Percentiles rank a stretch among this genome's conserved stretches.
Evolutionary conservation across 352 stramenopile genomes (phyloP).

Genomic region (Phytopythium cucurbitacearum): DNA sequence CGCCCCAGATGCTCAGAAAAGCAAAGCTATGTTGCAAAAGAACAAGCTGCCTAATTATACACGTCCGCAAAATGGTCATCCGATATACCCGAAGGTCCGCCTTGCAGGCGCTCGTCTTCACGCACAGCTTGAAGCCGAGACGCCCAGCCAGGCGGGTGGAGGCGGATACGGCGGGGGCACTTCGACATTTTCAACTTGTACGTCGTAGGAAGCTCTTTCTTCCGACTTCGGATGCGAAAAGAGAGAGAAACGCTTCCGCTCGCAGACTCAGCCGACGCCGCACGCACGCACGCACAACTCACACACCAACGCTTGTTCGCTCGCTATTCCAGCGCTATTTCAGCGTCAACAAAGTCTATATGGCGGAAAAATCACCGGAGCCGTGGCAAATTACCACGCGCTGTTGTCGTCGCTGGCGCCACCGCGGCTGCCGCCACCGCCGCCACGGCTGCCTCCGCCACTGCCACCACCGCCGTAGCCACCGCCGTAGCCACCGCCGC

Average conservation of each 20-base stretch:
- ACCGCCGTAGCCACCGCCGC: constrained; percentile 16
- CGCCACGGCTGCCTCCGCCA: constrained; percentile 24
- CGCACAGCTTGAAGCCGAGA: constrained; percentile 7
- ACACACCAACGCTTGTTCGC: constrained; percentile 9
- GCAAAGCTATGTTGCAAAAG: constrained; percentile 65
- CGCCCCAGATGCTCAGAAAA: constrained; percentile 7
- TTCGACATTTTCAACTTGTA: constrained; percentile 57
- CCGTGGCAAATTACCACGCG: constrained; percentile 65
- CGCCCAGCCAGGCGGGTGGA: constrained; percentile 19
- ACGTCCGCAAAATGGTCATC: constrained; percentile 68
- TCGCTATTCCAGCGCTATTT: constrained; percentile 10
- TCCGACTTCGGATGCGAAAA: constrained; percentile 52
- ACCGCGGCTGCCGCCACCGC: constrained; percentile 31
- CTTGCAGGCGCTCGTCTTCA: neutral
- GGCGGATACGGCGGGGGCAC: constrained; percentile 38
- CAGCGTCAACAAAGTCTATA: constrained; percentile 25
- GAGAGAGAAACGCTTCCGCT: constrained; percentile 27
- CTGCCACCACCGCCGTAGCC: constrained; percentile 21
- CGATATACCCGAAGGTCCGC: constrained; percentile 34
- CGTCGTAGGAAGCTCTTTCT: constrained; percentile 76
- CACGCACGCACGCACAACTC: constrained; percentile 30
- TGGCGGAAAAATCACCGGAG: constrained; percentile 10
- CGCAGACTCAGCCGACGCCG: constrained; percentile 21
- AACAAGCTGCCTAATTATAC: constrained; percentile 71
- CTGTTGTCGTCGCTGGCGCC: constrained; percentile 80